These are phyloP conservation scores for Phanerodontia chrysosporium DNA, from an alignment of 768 basidiomycete species.

Conservation along the genomic window DNA sequence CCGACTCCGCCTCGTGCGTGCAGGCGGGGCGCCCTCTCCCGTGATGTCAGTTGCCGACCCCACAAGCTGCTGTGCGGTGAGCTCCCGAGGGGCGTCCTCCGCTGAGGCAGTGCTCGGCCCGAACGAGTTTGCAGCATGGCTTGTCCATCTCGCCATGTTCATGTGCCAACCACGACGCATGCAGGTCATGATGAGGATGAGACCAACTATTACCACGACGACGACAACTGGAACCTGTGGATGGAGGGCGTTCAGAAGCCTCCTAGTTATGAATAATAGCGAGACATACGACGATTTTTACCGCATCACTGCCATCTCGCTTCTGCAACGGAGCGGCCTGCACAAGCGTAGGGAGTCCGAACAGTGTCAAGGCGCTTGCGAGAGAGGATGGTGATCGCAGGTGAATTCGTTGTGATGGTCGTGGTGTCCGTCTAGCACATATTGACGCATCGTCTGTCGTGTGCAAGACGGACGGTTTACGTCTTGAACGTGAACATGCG, in stretches of 20 bases:
- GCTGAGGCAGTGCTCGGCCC: not conserved
- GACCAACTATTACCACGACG: not conserved
- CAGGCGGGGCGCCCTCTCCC: constrained; percentile 21
- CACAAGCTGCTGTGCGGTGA: constrained; percentile 58
- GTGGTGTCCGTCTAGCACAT: not conserved
- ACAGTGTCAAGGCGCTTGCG: not conserved
- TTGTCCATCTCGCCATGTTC: constrained; percentile 2
- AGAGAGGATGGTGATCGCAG: not conserved
- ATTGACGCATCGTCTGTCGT: not conserved
- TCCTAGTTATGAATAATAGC: not conserved
- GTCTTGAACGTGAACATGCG: not conserved
- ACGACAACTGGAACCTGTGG: constrained; percentile 1
- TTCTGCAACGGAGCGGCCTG: constrained; percentile 1
- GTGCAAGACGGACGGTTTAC: not conserved
- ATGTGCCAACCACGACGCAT: not conserved
- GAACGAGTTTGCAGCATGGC: constrained; percentile 1
- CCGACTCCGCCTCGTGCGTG: constrained; percentile 35
- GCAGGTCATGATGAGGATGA: not conserved
- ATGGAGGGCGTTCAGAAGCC: not conserved
- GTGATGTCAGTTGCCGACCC: constrained; percentile 34
- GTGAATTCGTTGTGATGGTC: not conserved
- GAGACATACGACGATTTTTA: not conserved
- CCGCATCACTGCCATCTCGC: not conserved
- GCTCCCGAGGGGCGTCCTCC: constrained; percentile 22
- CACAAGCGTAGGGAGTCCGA: not conserved